Percentiles rank a stretch among this genome's conserved stretches.
These are phyloP conservation scores for Stereum hirsutum DNA, from an alignment of 1,284 basidiomycete genomes.

Conservation along the genomic window DNA sequence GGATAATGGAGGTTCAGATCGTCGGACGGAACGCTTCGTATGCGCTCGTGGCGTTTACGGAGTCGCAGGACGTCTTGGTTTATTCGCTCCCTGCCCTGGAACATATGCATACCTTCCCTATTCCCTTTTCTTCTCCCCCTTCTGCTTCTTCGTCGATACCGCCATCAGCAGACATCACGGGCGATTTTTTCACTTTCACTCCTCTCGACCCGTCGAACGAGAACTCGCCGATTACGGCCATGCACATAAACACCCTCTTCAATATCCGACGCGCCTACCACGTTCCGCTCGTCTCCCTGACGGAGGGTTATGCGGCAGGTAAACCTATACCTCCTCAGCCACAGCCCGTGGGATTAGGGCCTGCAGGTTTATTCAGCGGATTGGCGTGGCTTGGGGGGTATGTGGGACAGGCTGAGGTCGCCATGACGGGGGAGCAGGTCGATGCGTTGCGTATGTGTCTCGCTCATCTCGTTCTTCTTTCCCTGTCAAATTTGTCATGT, in stretches of 20 bases:
- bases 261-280: constrained; percentile 40
- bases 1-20: constrained; percentile 37
- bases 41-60: constrained; percentile 58
- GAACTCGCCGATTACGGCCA: constrained; percentile 24
- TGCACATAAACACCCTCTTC: constrained; percentile 52
- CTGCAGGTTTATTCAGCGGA: constrained; percentile 33
- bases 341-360: constrained; percentile 48
- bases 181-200: constrained; percentile 33
- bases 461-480: not conserved
- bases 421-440: constrained; percentile 50
- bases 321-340: constrained; percentile 40
- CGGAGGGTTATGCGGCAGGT: constrained; percentile 25
- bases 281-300: constrained; percentile 41
- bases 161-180: constrained; percentile 41
- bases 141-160: constrained; percentile 28
- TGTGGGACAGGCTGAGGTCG: constrained; percentile 19
- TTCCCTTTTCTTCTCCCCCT: constrained; percentile 32
- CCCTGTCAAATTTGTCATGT: not conserved
- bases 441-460: constrained; percentile 43
- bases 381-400: constrained; percentile 31
- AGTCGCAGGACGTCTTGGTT: constrained; percentile 40
- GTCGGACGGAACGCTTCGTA: constrained; percentile 47
- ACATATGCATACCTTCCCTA: constrained; percentile 37
- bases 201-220: constrained; percentile 22
- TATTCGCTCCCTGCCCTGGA: constrained; percentile 69